These are phyloP conservation scores for Jasminum sambac DNA, from an alignment of 257 asterid species.

Conservation along the genomic window DNA sequence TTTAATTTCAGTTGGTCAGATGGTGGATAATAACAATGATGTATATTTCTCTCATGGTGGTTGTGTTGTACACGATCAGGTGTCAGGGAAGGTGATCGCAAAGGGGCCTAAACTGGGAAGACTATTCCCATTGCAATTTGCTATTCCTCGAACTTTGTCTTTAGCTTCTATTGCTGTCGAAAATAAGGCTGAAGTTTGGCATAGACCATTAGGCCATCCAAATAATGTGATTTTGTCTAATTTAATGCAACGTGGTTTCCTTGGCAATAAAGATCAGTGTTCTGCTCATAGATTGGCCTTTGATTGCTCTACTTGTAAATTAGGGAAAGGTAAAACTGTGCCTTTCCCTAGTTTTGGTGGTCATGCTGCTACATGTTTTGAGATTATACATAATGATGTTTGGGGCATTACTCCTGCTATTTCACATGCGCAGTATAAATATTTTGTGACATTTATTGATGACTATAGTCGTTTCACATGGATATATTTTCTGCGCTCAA, in stretches of 20 bases:
- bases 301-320: conserved; percentile 11
- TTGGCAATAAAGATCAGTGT: background rate
- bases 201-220: background rate
- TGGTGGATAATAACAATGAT: too few relatives aligned
- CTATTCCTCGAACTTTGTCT: too few relatives aligned
- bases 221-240: background rate
- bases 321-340: conserved; percentile 6
- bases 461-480: too few relatives aligned
- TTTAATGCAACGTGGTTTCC: background rate
- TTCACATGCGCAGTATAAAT: conserved; percentile 8
- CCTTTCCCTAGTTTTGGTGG: background rate
- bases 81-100: too few relatives aligned
- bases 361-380: background rate
- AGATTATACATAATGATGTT: background rate
- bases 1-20: too few relatives aligned
- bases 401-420: background rate
- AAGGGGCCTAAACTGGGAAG: too few relatives aligned
- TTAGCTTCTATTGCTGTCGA: background rate
- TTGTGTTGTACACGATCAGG: too few relatives aligned
- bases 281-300: background rate
- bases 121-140: too few relatives aligned
- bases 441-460: too few relatives aligned
- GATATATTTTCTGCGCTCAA: too few relatives aligned
- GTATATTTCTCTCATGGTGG: too few relatives aligned
- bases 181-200: background rate